Conservation (phyloP, 495 filamentous ascomycete species). For the Aspergillus steynii region DNA sequence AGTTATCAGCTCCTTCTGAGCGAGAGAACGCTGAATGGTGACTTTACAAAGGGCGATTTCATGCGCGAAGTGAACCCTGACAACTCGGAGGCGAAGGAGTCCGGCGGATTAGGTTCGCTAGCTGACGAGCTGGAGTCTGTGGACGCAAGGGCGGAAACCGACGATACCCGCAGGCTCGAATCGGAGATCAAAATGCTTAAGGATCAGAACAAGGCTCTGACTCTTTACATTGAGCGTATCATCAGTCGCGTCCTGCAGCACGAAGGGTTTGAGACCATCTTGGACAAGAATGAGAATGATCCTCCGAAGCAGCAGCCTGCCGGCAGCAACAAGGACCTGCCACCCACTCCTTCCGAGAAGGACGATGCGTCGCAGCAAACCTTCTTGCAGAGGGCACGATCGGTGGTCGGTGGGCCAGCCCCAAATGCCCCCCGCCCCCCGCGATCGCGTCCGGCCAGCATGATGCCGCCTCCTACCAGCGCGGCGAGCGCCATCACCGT, state of each 20-base stretch:
- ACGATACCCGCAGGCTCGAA: conserved; percentile 69
- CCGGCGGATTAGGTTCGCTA: conserved; percentile 58
- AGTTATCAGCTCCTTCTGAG: conserved; percentile 93
- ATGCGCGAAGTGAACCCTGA: conserved; percentile 55
- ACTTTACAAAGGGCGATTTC: conserved; percentile 84
- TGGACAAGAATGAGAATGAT: conserved; percentile 66
- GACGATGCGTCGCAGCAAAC: conserved; percentile 51
- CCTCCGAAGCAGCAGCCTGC: conserved; percentile 22
- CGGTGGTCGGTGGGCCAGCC: conserved; percentile 50
- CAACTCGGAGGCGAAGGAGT: conserved; percentile 30
- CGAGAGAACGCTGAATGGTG: conserved; percentile 91
- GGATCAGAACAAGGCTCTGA: conserved; percentile 95
- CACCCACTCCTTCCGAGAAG: conserved; percentile 70
- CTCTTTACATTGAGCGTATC: conserved; percentile 97
- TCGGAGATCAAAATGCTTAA: conserved; percentile 76
- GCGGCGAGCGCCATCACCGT: conserved; percentile 33
- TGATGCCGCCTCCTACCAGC: conserved; percentile 53
- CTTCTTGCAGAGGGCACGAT: conserved; percentile 78
- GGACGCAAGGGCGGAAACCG: conserved; percentile 56
- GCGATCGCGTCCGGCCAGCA: conserved; percentile 62
- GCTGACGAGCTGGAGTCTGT: conserved; percentile 83
- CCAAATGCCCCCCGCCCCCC: conserved; percentile 43
- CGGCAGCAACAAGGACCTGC: conserved; percentile 76
- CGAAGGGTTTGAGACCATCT: conserved; percentile 89
- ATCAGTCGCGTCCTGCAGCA: conserved; percentile 92